Conservation (phyloP, 2,329 filamentous ascomycete genomes). For the Grosmannia serpens region DNA sequence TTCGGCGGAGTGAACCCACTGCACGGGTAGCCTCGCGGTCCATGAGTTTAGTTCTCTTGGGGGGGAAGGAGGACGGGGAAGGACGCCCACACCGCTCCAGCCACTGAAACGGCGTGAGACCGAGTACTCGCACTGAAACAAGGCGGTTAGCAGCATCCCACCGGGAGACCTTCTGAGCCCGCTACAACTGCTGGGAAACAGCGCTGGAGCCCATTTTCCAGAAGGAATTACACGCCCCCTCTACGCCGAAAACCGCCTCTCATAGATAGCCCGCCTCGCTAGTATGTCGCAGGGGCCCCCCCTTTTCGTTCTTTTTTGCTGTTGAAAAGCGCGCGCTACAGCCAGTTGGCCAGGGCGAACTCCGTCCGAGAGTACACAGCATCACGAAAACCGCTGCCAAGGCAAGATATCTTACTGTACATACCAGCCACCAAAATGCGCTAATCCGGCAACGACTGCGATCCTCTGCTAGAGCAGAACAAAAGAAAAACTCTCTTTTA, state of each 20-base stretch:
- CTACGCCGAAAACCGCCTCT: constrained; percentile 11
- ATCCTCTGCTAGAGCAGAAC: not conserved
- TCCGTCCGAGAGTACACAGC: not conserved
- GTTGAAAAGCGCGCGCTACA: not conserved
- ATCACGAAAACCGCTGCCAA: not conserved
- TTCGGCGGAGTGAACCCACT: not conserved
- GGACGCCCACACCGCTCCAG: not conserved
- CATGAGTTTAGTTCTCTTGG: not conserved
- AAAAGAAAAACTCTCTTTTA: not conserved
- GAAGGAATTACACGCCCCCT: constrained; percentile 3
- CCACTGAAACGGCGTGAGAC: not conserved
- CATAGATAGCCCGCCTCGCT: constrained; percentile 1
- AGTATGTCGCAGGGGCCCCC: not conserved
- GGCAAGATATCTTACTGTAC: not conserved
- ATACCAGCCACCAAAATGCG: no score
- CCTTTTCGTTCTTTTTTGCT: not conserved
- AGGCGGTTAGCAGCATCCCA: not conserved
- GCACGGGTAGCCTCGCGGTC: not conserved
- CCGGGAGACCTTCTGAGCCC: not conserved
- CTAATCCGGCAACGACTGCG: not conserved
- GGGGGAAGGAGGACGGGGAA: not conserved
- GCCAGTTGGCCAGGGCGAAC: not conserved
- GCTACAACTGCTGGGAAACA: not conserved
- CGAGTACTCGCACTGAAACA: not conserved
- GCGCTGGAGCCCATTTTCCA: not conserved